Conservation (phyloP, 371 early-diverging fungal genomes). For the Haplosporangium sp. region DNA sequence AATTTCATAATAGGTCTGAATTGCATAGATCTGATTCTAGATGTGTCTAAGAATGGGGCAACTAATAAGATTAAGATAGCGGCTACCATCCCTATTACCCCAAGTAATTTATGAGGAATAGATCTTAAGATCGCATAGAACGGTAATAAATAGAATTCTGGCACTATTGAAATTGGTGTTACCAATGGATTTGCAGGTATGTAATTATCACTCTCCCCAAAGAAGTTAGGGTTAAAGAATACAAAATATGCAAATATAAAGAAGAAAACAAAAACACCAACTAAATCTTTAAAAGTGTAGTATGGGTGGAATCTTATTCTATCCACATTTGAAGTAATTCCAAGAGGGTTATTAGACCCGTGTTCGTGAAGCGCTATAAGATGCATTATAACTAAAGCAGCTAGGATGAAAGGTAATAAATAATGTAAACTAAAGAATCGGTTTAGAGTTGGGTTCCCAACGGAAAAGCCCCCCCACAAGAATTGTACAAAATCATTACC, state of each 20-base stretch:
- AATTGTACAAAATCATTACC: constrained; percentile 61
- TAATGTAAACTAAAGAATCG: constrained; percentile 64
- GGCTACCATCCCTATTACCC: constrained; percentile 67
- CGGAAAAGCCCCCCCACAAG: constrained; percentile 61
- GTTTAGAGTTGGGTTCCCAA: constrained; percentile 61
- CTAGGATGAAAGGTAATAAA: constrained; percentile 65
- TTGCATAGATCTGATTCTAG: constrained; percentile 65
- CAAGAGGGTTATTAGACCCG: constrained; percentile 71
- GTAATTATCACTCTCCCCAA: constrained; percentile 69
- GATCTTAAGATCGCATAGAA: constrained; percentile 64
- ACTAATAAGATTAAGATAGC: constrained; percentile 67
- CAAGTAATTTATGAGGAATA: constrained; percentile 63
- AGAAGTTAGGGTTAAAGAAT: constrained; percentile 66
- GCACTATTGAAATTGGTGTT: constrained; percentile 62
- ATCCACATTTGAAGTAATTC: constrained; percentile 71
- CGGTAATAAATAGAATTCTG: constrained; percentile 60
- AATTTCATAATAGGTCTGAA: constrained; percentile 71
- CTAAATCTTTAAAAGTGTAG: constrained; percentile 75
- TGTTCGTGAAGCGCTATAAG: constrained; percentile 59
- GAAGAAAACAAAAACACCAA: constrained; percentile 68
- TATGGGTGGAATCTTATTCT: constrained; percentile 75
- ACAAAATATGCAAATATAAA: constrained; percentile 66
- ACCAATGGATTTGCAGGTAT: constrained; percentile 69
- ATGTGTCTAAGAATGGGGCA: constrained; percentile 63
- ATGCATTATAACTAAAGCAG: constrained; percentile 60